Conservation (phyloP, 352 stramenopile species). For the Phytophthora sojae region DNA sequence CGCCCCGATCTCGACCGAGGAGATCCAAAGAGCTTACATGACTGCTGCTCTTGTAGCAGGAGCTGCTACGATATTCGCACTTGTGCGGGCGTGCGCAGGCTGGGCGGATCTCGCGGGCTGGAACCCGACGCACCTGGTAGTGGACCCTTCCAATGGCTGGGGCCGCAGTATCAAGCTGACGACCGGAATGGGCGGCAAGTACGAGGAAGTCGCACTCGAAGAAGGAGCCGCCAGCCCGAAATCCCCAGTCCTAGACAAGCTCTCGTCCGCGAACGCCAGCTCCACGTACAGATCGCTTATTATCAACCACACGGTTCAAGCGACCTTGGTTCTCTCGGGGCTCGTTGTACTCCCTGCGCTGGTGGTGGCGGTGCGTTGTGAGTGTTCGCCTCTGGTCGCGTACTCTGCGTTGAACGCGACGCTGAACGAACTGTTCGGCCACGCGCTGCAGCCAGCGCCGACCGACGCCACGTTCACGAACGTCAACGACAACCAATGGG, state of each 20-base stretch:
- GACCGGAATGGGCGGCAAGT: not conserved
- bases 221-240: not conserved
- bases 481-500: slow-evolving; percentile 2
- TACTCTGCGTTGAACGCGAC: slow-evolving; percentile 21
- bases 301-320: not conserved
- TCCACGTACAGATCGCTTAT: slow-evolving; percentile 1
- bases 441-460: slow-evolving; percentile 15
- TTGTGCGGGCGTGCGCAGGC: not conserved
- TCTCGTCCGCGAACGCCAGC: not conserved
- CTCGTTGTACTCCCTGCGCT: slow-evolving; percentile 8
- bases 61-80: slow-evolving; percentile 7
- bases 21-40: slow-evolving; percentile 36
- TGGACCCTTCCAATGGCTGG: not conserved
- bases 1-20: slow-evolving; percentile 24
- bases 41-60: slow-evolving; percentile 14
- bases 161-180: not conserved
- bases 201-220: slow-evolving; percentile 4
- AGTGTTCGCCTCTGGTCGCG: slow-evolving; percentile 17
- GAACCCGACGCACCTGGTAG: slow-evolving; percentile 1
- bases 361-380: slow-evolving; percentile 13
- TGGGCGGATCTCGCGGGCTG: not conserved
- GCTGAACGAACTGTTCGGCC: slow-evolving; percentile 21
- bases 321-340: not conserved
- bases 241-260: not conserved
- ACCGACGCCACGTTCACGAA: slow-evolving; percentile 4